Conservation (phyloP, 169 alveolate species). For the Haemoproteus tartakovskyi region DNA sequence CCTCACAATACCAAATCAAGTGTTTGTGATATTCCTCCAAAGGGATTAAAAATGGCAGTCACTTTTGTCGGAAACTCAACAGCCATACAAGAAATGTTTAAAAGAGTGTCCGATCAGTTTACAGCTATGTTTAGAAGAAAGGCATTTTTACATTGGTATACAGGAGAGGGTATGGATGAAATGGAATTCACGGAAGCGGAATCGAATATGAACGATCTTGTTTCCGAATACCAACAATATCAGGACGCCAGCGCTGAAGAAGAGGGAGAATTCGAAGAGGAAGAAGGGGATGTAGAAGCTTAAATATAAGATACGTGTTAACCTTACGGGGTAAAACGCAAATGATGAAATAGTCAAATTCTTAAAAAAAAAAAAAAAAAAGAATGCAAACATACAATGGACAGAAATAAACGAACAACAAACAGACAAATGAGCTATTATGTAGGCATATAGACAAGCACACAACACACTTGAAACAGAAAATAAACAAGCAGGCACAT, state of each 20-base stretch:
- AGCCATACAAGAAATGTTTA: constrained; percentile 97
- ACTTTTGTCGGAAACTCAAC: constrained; percentile 97
- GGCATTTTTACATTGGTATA: constrained; percentile 97
- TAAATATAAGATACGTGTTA: too few relatives aligned
- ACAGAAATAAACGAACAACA: too few relatives aligned
- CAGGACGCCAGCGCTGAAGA: constrained; percentile 97
- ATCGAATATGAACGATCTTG: constrained; percentile 96
- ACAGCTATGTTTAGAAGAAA: constrained; percentile 97
- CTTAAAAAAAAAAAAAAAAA: too few relatives aligned
- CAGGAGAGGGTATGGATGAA: constrained; percentile 99
- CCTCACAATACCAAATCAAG: constrained; percentile 97
- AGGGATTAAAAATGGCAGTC: constrained; percentile 97
- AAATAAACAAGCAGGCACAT: too few relatives aligned
- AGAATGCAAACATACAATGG: too few relatives aligned
- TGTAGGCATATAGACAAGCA: too few relatives aligned
- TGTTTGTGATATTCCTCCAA: constrained; percentile 98
- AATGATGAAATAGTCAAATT: too few relatives aligned
- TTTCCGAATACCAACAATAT: constrained; percentile 97
- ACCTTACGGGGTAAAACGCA: too few relatives aligned
- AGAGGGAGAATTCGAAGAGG: constrained; percentile 79
- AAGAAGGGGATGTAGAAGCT: constrained; percentile 66
- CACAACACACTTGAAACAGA: too few relatives aligned
- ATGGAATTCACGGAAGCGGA: constrained; percentile 99
- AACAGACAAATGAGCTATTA: too few relatives aligned
- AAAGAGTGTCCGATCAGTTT: constrained; percentile 96